A percentile compares a stretch with the other conserved stretches of the same genome.
These are phyloP conservation scores for Acarospora socialis DNA, from an alignment of 2,329 filamentous ascomycete genomes.

Conservation along the genomic window DNA sequence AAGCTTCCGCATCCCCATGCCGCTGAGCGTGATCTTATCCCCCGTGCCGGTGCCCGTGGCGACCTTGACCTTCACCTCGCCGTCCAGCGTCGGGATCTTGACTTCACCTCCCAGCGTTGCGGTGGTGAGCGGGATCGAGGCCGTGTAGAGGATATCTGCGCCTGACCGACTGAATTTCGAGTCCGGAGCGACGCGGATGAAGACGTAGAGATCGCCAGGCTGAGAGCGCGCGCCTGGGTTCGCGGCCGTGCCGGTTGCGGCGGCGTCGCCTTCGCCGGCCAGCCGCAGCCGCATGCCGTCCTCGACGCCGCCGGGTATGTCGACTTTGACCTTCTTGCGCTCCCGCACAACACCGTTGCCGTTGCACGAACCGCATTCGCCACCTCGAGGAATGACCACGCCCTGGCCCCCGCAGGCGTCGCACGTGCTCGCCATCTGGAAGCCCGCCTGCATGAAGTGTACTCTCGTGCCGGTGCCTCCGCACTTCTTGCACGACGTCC, in stretches of 20 bases:
- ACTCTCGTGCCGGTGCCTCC: slow-evolving; percentile 76
- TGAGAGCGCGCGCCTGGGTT: slow-evolving; percentile 50
- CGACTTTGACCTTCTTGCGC: slow-evolving; percentile 67
- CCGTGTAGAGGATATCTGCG: slow-evolving; percentile 84
- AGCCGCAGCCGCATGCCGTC: slow-evolving; percentile 88
- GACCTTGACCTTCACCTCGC: slow-evolving; percentile 79
- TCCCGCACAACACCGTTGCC: slow-evolving; percentile 78
- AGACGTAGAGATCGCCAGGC: slow-evolving; percentile 80
- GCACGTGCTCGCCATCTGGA: slow-evolving; percentile 92
- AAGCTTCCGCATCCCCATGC: slow-evolving; percentile 89
- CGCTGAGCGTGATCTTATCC: slow-evolving; percentile 74
- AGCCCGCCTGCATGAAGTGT: slow-evolving; percentile 80
- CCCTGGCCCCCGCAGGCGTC: slow-evolving; percentile 67
- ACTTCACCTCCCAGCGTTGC: slow-evolving; percentile 85
- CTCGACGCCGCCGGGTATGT: slow-evolving; percentile 90
- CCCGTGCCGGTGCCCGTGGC: slow-evolving; percentile 84
- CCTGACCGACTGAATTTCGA: slow-evolving; percentile 77
- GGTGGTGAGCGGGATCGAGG: slow-evolving; percentile 80
- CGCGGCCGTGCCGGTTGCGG: slow-evolving; percentile 56
- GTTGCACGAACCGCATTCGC: slow-evolving; percentile 64
- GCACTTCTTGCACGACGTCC: slow-evolving; percentile 61
- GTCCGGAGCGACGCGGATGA: slow-evolving; percentile 78
- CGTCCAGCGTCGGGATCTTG: slow-evolving; percentile 76
- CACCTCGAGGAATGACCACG: slow-evolving; percentile 58
- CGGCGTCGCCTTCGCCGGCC: slow-evolving; percentile 73